Evolutionary conservation across 1,139 yeast species (phyloP), one percentile per base, ranked within the genome.

Genomic region (Geotrichum klebahnii): DNA sequence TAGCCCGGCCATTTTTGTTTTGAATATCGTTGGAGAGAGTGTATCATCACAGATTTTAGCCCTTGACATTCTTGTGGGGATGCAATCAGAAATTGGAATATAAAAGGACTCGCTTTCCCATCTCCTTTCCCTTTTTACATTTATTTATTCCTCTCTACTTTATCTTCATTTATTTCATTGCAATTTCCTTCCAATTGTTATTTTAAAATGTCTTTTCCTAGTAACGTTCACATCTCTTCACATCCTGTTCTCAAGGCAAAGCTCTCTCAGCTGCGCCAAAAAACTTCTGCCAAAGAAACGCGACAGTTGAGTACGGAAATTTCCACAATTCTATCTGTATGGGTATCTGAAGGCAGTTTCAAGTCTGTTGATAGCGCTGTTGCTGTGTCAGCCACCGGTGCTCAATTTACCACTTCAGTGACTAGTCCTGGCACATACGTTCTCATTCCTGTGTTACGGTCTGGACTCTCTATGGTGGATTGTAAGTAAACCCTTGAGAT

Each of bases 401-500:
- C 51, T 19, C 41, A 48, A 14, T 64, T 48, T 44, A 46, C 53
- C 9, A 37, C 55, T 20, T 38, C 53, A 14, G 35, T 37, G 19
- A 45, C 52, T 24, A 39, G 53, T 16, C 68, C 69, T 10, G 46
- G 46, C 3, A 52, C 59, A 44, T 59, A 62, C 45, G 65, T 55
- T 17, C 48, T 67, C 42, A 59, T 65, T 14, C 70, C 70, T 2
- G 57, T 67, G 14, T 59, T 67, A 34, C 58, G 70, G 22, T 65
- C 70, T 3, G 70, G 70, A 3, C 57, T 63, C 41, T 55, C 67
- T 40, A 65, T 67, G 70, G 57, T 64, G 32, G 64, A 61, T 22
- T 40, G 56, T 48, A 31, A 46, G 52, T 47, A 3, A 4, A 16
- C 23, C 3, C 10, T 14, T 19, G 33, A 6, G 35, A 8, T 2